Evolutionary conservation across 2,329 filamentous ascomycete genomes (phyloP), one percentile per base, ranked within the genome.

Genomic region (Pseudopyrenochaeta lycopersici): DNA sequence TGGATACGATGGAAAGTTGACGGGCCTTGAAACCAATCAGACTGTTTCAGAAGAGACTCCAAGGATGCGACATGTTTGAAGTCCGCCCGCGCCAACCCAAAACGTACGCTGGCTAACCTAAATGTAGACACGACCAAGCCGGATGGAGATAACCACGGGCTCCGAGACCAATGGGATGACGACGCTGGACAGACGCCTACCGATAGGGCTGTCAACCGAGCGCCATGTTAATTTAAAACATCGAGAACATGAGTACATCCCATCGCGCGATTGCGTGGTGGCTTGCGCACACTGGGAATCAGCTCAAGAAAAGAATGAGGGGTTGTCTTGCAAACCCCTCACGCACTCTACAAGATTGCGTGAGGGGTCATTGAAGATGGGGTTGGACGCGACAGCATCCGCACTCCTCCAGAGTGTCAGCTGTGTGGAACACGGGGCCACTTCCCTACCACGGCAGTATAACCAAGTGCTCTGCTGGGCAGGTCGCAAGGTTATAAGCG

Each of bases 61-160:
- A 29, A 43, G 49, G 49, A 46, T 48, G 45, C 21, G 30, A 48
- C 18, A 18, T 51, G 38, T 52, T 46, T 44, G 32, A 33, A 49
- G 38, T 48, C 44, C 39, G 38, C 10, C n/a, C 23, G 7, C 40
- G 23, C 23, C 23, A 27, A 9, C 23, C 23, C 4, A 27, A 27
- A 27, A 9, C 23, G 23, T 27, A 9, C 9, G 4, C 9, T 4
- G 9, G 23, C 23, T 9, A 27, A 27, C 4, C 23, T 27, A 27
- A 4, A 27, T 27, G 23, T 4, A 27, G 23, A 4, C 9, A 9
- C 23, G 4, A 42, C 40, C 40, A 42, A 9, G 23, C 40, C 23
- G 12, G 14, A 42, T n/a, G 11, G 15, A 23, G 40, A 27, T 21
- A 39, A 11, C 5, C 20, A 20, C 36, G 36, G 18, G 14, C 20